phyloP scores from a whole-genome alignment of 139 green algal genomes.

The Auxenochlorella protothecoides region DNA sequence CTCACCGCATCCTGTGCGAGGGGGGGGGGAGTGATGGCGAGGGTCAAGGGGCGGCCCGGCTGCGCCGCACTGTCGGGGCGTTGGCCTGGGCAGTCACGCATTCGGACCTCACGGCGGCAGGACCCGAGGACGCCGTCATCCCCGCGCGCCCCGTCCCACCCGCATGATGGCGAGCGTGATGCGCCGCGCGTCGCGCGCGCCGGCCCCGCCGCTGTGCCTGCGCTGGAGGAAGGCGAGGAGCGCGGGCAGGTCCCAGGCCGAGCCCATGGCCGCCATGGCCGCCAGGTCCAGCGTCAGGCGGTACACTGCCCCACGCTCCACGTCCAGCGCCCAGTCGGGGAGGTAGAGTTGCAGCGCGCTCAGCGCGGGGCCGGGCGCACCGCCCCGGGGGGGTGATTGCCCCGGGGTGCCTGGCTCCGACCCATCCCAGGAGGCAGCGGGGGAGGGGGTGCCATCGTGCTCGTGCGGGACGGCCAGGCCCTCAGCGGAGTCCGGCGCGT shows the following conservation, averaged over 20 bases:
- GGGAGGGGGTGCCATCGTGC: no score
- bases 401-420: background rate
- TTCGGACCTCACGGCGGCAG: no score
- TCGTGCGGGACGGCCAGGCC: background rate
- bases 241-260: background rate
- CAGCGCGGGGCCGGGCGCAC: background rate
- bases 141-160: no score
- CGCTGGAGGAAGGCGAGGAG: conserved; percentile 21
- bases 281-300: conserved; percentile 14
- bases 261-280: conserved; percentile 6
- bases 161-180: no score
- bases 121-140: no score
- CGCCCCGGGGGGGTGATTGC: background rate
- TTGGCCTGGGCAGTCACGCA: no score
- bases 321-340: conserved; percentile 10
- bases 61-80: no score
- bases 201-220: background rate
- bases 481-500: background rate
- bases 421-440: background rate
- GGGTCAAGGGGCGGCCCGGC: no score
- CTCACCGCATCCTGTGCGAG: no score
- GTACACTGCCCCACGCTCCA: background rate
- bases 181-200: no score
- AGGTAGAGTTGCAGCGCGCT: conserved; percentile 9
- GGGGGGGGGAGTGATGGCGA: no score